Base-by-base conservation (phyloP, 768 basidiomycete species). In the Rhizopogon vulgaris region DNA sequence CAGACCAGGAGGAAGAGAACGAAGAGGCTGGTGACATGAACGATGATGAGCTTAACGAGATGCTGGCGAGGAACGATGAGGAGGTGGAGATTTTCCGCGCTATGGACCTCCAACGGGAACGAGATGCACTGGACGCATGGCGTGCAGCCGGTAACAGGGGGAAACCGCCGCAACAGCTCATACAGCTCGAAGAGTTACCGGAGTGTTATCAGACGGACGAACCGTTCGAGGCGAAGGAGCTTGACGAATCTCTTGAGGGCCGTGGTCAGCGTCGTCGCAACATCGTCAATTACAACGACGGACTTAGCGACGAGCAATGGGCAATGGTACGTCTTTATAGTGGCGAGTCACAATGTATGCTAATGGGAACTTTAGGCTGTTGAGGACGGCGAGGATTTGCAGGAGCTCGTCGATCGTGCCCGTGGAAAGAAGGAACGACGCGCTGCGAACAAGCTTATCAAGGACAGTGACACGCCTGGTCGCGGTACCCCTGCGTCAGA, bases 271-370 rank as follows among this genome's bases (percentile, higher is more conserved):
- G 94, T 58, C 79, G 82, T 53, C 79, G 92, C 57, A 90, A 84
- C 52, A 78, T 87, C 40, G 91, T 98, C 55, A 86, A 83, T 63
- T 98, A 98, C 63, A 94, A 87, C 53, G 95, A 97, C 63, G 94
- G 94, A 14, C 76, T 98, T 51, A 87, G 84, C 48, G 95, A 98
- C 59, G 95, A 96, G 62, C 86, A 94, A 58, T 96, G 92, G 87
- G 82, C 91, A 30, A 78, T 88, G 78, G 86, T 86, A 63, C 53
- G 78, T 73, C 18, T 15, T 52, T 22, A 48, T 14, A 32, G 18
- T 38, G 28, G 34, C 34, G 28, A 6, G 32, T 22, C 10, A 12
- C n/a, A 11, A 28, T 15, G n/a, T 18, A 17, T 37, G 17, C 41
- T 53, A 10, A 52, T 34, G 27, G 22, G 10, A 25, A 52, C 46